Evolutionary conservation across 345 rosid genomes (phyloP), one percentile per base, ranked within the genome.

Genomic region (Dimocarpus longan): DNA sequence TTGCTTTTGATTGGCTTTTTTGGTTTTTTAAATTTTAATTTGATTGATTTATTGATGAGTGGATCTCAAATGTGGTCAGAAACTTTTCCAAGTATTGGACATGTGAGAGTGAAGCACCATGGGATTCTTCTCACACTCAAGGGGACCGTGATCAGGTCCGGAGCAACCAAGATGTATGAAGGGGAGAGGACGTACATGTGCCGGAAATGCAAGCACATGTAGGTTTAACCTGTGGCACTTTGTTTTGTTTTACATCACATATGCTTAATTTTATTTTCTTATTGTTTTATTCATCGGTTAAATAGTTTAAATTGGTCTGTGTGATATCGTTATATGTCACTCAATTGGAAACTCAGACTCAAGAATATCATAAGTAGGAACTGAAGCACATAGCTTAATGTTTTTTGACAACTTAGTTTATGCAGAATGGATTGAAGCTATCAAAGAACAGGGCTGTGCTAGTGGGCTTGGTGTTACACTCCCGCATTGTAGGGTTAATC

Each of bases 111-210:
- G 76, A 93, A 89, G 89, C 99, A 95, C 77, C 88, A 88, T 7
- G 92, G 93, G 60, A 84, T 93, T 88, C 91, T 95, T 19, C 87
- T 93, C 59, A 92, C 94, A 28, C 86, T 93, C 63, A 95, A 90
- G 78, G 99, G 99, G 65, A 95, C 97, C 1, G 94, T 95, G 26
- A 95, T 91, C 76, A 85, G 98, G 60, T 93, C 98, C 3, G 99
- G 95, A 70, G 89, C 95, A 76, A 86, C 88, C 66, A 95, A 93
- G 88, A 93, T 95, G 99, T 93, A 89, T 52, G 99, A 95, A 82
- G 99, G 98, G 66, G 92, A 88, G 84, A 85, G 97, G 88, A 88
- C 90, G 87, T 95, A 86, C 74, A 87, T 82, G 64, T 95, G 99
- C 80, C 86, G 89, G 66, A 95, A 88, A 88, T 95, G 98, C 91